Percentiles rank a stretch among this genome's conserved stretches.
These are phyloP conservation scores for Fusarium sp. DNA, from an alignment of 2,329 filamentous ascomycete genomes.

Conservation along the genomic window DNA sequence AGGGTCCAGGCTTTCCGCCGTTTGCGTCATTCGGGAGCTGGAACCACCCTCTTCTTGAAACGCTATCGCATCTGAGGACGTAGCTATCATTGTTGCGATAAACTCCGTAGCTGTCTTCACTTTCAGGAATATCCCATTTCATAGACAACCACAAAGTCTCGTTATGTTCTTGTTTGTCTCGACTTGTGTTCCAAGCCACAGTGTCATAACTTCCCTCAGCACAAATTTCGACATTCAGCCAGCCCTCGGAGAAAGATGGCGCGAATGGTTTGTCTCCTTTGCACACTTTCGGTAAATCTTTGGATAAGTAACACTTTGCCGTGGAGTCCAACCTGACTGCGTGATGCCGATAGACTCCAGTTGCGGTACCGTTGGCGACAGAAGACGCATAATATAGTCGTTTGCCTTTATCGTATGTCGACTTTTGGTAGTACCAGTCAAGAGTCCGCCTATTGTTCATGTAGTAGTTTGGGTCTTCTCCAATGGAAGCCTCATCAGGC, in stretches of 20 bases:
- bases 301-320: neutral
- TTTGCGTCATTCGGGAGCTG: slow-evolving; percentile 24
- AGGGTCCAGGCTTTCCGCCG: neutral
- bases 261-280: neutral
- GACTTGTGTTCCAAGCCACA: slow-evolving; percentile 2
- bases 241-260: neutral
- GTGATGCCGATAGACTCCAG: slow-evolving; percentile 9
- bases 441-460: neutral
- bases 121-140: neutral
- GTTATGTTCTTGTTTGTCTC: slow-evolving; percentile 18
- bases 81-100: neutral
- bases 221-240: neutral
- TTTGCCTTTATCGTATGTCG: neutral
- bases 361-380: slow-evolving; percentile 3
- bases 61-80: slow-evolving; percentile 7
- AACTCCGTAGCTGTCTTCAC: neutral
- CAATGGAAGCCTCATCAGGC: neutral
- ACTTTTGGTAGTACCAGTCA: neutral
- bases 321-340: slow-evolving; percentile 24
- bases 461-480: neutral
- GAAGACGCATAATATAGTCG: slow-evolving; percentile 11
- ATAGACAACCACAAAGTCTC: slow-evolving; percentile 19
- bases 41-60: slow-evolving; percentile 33
- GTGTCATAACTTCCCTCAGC: slow-evolving; percentile 8
- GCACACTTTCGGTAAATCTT: neutral